phyloP scores from a whole-genome alignment of 768 basidiomycete genomes.

The Lentinula sp. region DNA sequence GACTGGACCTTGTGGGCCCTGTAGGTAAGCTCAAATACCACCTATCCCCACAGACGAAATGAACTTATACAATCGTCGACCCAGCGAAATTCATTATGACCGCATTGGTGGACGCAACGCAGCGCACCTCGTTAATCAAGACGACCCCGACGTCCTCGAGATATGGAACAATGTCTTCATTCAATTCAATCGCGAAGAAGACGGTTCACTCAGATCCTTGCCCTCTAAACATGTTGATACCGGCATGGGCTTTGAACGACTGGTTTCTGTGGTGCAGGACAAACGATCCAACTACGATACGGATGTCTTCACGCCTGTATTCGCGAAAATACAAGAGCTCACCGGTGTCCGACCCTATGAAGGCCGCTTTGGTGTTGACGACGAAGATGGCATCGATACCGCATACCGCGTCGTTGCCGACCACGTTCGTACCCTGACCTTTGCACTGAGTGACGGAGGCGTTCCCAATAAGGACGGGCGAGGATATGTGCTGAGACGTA shows the following conservation, averaged over 20 bases:
- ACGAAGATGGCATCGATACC: constrained; percentile 91
- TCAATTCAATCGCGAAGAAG: constrained; percentile 94
- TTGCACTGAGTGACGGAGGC: constrained; percentile 95
- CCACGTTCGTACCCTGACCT: constrained; percentile 91
- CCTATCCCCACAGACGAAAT: background rate
- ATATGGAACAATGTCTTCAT: constrained; percentile 99
- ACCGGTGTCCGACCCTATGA: constrained; percentile 84
- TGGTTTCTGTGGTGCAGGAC: constrained; percentile 91
- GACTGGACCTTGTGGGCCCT: constrained; percentile 96
- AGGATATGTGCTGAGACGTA: constrained; percentile 94
- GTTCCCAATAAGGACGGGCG: constrained; percentile 94
- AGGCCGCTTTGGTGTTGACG: constrained; percentile 94
- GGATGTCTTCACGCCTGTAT: constrained; percentile 89
- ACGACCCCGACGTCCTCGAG: constrained; percentile 95
- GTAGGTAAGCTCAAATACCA: constrained; percentile 48
- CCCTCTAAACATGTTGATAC: constrained; percentile 97
- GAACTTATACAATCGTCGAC: background rate
- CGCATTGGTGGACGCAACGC: constrained; percentile 98
- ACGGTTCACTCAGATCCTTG: constrained; percentile 71
- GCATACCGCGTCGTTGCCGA: constrained; percentile 97
- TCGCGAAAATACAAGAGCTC: constrained; percentile 78
- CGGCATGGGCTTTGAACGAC: constrained; percentile 98
- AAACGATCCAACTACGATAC: constrained; percentile 97
- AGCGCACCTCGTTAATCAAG: constrained; percentile 86
- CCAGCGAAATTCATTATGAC: constrained; percentile 93